phyloP scores from a whole-genome alignment of 2,329 filamentous ascomycete genomes.

The Aspergillus fumigatiaffinis region DNA sequence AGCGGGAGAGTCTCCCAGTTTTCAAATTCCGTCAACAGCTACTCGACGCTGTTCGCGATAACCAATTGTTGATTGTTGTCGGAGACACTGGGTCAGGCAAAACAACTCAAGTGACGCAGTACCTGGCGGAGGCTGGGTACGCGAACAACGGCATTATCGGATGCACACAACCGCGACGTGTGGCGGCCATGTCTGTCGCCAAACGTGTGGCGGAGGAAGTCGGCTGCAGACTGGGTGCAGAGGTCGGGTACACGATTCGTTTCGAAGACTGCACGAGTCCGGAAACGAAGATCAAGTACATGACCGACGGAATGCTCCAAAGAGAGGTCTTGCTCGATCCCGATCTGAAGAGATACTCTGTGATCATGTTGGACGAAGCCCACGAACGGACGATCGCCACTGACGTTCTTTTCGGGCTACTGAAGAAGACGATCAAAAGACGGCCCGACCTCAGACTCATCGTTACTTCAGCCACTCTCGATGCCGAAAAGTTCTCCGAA shows the following conservation, averaged over 20 bases:
- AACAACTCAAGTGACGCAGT: constrained; percentile 94
- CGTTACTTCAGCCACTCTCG: constrained; percentile 91
- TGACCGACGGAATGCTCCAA: constrained; percentile 98
- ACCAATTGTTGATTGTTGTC: constrained; percentile 92
- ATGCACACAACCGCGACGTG: constrained; percentile 93
- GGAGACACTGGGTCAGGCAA: constrained; percentile 97
- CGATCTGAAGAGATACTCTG: constrained; percentile 82
- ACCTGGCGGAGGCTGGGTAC: constrained; percentile 87
- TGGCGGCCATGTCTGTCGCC: constrained; percentile 95
- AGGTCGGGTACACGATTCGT: constrained; percentile 95
- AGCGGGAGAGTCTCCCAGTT: constrained; percentile 84
- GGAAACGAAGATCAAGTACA: constrained; percentile 94
- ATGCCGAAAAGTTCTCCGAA: constrained; percentile 94
- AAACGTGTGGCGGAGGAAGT: constrained; percentile 96
- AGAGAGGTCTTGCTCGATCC: constrained; percentile 92
- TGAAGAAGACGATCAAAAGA: constrained; percentile 88
- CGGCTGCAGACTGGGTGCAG: constrained; percentile 81
- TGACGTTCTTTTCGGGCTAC: constrained; percentile 86
- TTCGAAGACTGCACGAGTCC: constrained; percentile 92
- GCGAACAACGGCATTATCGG: constrained; percentile 84
- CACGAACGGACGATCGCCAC: constrained; percentile 97
- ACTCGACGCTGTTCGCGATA: constrained; percentile 78
- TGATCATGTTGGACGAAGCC: constrained; percentile 97
- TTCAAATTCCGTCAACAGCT: constrained; percentile 84
- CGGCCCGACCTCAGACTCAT: constrained; percentile 89